These are phyloP conservation scores for Capillidium heterosporum DNA, from an alignment of 371 early-diverging fungal genomes.

Conservation along the genomic window DNA sequence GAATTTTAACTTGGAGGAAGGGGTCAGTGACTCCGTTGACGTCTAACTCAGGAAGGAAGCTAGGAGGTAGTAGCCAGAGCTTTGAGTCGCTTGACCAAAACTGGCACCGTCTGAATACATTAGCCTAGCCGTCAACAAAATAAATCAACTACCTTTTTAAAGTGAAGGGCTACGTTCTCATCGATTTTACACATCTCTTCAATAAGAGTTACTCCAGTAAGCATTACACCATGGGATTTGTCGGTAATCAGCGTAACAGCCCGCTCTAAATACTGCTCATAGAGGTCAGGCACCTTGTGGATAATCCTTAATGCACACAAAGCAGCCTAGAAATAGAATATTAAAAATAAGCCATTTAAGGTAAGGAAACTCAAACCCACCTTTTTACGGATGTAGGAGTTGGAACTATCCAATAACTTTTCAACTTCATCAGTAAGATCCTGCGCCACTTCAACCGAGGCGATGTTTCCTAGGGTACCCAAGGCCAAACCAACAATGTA, in stretches of 20 bases:
- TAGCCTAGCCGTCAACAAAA: background rate
- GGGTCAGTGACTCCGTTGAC: constrained; percentile 93
- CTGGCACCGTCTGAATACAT: constrained; percentile 41
- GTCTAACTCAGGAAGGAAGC: constrained; percentile 89
- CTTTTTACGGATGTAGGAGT: constrained; percentile 92
- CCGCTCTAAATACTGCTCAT: constrained; percentile 61
- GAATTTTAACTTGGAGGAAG: constrained; percentile 88
- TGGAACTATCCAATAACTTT: constrained; percentile 71
- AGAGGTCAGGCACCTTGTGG: constrained; percentile 80
- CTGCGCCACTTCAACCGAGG: constrained; percentile 85
- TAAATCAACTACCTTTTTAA: constrained; percentile 31
- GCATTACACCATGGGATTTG: constrained; percentile 86
- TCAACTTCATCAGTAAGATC: constrained; percentile 90
- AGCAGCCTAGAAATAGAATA: constrained; percentile 45
- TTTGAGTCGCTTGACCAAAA: constrained; percentile 74
- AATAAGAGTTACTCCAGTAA: constrained; percentile 80
- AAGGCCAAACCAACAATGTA: constrained; percentile 90
- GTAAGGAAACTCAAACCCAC: constrained; percentile 14
- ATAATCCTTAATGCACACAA: constrained; percentile 81
- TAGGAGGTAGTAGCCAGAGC: constrained; percentile 57
- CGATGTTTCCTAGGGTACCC: constrained; percentile 87
- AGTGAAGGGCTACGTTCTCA: constrained; percentile 41
- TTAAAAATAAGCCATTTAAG: background rate
- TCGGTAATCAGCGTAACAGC: constrained; percentile 66
- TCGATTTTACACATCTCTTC: constrained; percentile 70